Base-by-base conservation (phyloP, 2,329 filamentous ascomycete genomes). In the Periconia sp. region DNA sequence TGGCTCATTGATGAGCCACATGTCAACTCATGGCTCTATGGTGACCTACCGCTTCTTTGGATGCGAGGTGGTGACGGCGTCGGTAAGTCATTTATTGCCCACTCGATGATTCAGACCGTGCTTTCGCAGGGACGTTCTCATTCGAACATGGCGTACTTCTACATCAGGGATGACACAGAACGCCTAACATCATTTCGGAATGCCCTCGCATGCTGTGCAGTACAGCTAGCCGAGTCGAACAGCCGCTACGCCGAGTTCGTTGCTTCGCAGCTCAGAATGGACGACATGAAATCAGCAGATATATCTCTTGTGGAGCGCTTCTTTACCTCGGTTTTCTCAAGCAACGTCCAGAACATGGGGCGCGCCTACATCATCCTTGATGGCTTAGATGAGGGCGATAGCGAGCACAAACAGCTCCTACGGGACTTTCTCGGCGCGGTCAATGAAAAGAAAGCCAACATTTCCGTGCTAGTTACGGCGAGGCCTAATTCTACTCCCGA, bases 101-200 rank as follows among this genome's bases (percentile, higher is more conserved):
- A 43, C 30, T 24, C 43, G 25, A 32, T 16, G 7, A 12, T 46
- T 13, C 49, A 51, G 0, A 56, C 65, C 12, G 55, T 2, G 24
- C 41, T 1, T 40, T 43, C 18, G 56, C 56, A 1, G 61, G 57
- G 39, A 6, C 31, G 31, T 18, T 23, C 10, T 5, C 24, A 33
- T n/a, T 29, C 16, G 5, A 41, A 23, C 13, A 56, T 61, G 1
- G 57, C 53, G 1, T 65, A 71, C 28, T 73, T 70, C 39, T 72
- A 69, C 35, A 72, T 72, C 40, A 64, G 66, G 1, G 68, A 71
- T 28, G 68, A 70, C 12, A 46, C 60, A 4, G 39, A 54, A 3
- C 59, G 56, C 19, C 38, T 63, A 4, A 53, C 49, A 0, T 47
- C 43, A 0, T 50, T 66, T 1, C 10, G 58, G 3, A 57, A 52